Evolutionary conservation across 768 basidiomycete genomes (phyloP).

Genomic region (Cystofilobasidium macerans): DNA sequence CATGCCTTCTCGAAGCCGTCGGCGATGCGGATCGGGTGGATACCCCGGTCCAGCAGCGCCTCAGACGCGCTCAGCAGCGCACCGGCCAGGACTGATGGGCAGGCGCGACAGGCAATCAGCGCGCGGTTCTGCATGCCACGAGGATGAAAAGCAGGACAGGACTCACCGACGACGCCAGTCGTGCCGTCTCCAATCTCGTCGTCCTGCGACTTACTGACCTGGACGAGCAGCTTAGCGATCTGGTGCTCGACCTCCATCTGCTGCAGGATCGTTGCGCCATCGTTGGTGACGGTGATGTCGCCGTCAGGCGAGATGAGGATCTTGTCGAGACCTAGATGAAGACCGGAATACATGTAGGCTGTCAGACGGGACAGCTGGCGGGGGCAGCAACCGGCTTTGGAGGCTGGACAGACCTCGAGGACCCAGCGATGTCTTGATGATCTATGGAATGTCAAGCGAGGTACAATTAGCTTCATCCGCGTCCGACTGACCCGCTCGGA

Average conservation of each 20-base stretch:
- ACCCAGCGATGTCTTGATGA: conserved; percentile 86
- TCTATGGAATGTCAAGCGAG: conserved; percentile 41
- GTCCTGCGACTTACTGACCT: conserved; percentile 94
- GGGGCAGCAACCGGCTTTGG: background rate
- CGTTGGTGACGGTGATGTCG: conserved; percentile 98
- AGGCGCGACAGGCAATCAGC: conserved; percentile 38
- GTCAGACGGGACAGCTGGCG: background rate
- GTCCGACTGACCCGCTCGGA: too few species aligned
- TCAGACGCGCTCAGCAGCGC: conserved; percentile 91
- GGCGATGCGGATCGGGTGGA: conserved; percentile 97
- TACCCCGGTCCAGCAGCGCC: conserved; percentile 91
- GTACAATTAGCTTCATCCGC: too few species aligned
- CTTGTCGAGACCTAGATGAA: conserved; percentile 54
- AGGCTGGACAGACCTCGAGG: conserved; percentile 59
- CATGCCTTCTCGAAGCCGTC: conserved; percentile 98
- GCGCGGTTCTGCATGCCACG: conserved; percentile 75
- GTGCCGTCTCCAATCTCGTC: conserved; percentile 99
- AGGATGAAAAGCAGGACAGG: conserved; percentile 2
- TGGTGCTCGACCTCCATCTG: conserved; percentile 99
- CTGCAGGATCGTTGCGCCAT: conserved; percentile 92
- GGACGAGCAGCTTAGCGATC: conserved; percentile 93
- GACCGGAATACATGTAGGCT: too few species aligned
- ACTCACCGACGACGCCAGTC: conserved; percentile 94
- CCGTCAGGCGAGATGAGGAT: conserved; percentile 62
- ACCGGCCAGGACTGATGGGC: conserved; percentile 74